phyloP scores from a whole-genome alignment of 2,329 filamentous ascomycete genomes.

The Stachybotrys echinatus region DNA sequence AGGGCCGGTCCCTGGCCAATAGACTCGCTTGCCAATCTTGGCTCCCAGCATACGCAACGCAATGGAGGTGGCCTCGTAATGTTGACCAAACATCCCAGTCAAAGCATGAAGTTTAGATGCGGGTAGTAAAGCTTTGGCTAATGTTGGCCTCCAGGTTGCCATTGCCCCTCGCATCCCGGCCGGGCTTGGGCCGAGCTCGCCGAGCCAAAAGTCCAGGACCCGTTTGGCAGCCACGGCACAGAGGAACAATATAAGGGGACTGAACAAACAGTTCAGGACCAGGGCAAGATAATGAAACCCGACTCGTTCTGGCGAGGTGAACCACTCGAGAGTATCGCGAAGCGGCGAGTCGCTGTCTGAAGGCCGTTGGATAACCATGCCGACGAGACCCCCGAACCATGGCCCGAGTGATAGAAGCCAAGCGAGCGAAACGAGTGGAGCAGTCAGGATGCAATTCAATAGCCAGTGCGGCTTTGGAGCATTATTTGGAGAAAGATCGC shows the following conservation, averaged over 20 bases:
- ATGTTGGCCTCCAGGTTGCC: constrained; percentile 35
- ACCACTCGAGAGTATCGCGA: constrained; percentile 41
- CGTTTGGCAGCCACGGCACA: constrained; percentile 35
- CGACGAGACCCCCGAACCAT: constrained; percentile 37
- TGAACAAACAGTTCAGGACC: constrained; percentile 30
- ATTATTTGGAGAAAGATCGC: constrained; percentile 32
- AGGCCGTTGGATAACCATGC: constrained; percentile 36
- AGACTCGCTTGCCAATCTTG: constrained; percentile 46
- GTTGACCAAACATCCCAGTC: constrained; percentile 45
- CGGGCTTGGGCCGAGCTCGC: constrained; percentile 26
- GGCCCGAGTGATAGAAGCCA: constrained; percentile 39
- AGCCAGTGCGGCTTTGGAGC: constrained; percentile 39
- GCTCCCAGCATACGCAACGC: constrained; percentile 45
- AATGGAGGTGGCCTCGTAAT: constrained; percentile 50
- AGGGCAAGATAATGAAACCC: constrained; percentile 45
- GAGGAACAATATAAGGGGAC: constrained; percentile 38
- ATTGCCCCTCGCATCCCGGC: constrained; percentile 25
- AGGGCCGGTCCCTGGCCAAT: constrained; percentile 54
- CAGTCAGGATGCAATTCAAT: constrained; percentile 33
- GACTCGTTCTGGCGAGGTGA: constrained; percentile 38
- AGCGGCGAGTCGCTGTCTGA: constrained; percentile 25
- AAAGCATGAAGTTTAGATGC: constrained; percentile 37
- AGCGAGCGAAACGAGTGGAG: constrained; percentile 33
- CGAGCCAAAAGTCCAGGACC: constrained; percentile 32
- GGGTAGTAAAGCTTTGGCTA: constrained; percentile 40